Percentiles rank a stretch among this genome's conserved stretches.
Conservation (phyloP, 2,329 filamentous ascomycete species). For the Paramyrothecium sp. region DNA sequence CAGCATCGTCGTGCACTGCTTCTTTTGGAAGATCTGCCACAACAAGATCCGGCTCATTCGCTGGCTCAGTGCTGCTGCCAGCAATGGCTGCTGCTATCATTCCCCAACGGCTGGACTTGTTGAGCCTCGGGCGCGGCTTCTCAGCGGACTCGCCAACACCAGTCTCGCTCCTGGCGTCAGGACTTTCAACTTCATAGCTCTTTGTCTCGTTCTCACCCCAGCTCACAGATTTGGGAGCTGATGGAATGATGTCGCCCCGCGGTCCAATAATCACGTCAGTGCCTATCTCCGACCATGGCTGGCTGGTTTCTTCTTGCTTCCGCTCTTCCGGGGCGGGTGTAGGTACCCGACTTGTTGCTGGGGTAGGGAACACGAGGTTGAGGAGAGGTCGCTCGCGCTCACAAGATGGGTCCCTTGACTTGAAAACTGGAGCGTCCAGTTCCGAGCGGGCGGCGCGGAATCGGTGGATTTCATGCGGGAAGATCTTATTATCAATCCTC, state of each 20-base stretch:
- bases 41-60: conserved; percentile 27
- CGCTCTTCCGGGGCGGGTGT: conserved; percentile 39
- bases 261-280: conserved; percentile 34
- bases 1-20: conserved; percentile 11
- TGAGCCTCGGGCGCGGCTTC: conserved; percentile 30
- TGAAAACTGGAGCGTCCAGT: conserved; percentile 32
- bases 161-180: conserved; percentile 38
- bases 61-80: conserved; percentile 35
- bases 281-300: conserved; percentile 18
- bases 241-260: conserved; percentile 36
- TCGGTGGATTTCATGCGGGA: conserved; percentile 47
- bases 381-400: conserved; percentile 57
- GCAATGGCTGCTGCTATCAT: conserved; percentile 50
- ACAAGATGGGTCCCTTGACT: conserved; percentile 50
- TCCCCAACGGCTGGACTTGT: conserved; percentile 48
- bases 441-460: conserved; percentile 27
- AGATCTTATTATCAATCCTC: conserved; percentile 56
- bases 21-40: conserved; percentile 13
- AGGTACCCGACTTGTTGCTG: conserved; percentile 36
- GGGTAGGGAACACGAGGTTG: conserved; percentile 62
- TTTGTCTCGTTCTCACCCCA: conserved; percentile 67
- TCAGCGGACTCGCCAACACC: conserved; percentile 28
- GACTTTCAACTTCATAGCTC: conserved; percentile 60
- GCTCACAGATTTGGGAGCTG: conserved; percentile 54
- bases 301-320: conserved; percentile 13